A percentile compares a stretch with the other conserved stretches of the same genome.
Evolutionary conservation across 495 filamentous ascomycete genomes (phyloP).

Genomic region (Bacidia gigantensis): DNA sequence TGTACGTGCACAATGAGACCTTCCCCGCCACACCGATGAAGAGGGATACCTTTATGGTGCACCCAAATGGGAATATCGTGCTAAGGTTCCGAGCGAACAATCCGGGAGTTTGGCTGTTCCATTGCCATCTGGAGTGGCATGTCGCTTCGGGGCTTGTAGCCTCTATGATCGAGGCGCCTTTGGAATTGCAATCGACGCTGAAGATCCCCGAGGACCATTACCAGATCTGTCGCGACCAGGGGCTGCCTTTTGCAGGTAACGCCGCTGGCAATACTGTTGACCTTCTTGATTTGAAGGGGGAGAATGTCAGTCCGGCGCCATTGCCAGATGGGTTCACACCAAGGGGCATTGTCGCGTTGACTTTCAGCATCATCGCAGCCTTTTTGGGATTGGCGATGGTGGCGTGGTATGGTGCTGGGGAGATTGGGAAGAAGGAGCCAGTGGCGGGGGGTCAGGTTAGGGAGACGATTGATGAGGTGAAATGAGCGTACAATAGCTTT

Average conservation of each 20-base stretch:
- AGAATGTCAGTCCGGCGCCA: conserved; percentile 38
- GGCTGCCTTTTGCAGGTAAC: conserved; percentile 47
- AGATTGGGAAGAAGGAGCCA: conserved; percentile 10
- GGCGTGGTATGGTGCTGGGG: conserved; percentile 42
- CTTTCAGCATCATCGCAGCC: conserved; percentile 56
- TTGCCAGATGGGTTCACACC: conserved; percentile 61
- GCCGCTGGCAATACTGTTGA: conserved; percentile 58
- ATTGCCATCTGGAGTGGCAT: conserved; percentile 78
- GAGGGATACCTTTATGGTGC: conserved; percentile 44
- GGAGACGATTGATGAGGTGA: background rate
- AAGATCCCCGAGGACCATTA: conserved; percentile 50
- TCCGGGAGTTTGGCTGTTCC: conserved; percentile 68
- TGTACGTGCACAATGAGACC: conserved; percentile 28
- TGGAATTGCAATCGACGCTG: conserved; percentile 44
- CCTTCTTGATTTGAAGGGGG: conserved; percentile 49
- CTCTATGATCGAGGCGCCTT: conserved; percentile 57
- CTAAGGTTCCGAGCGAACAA: conserved; percentile 59
- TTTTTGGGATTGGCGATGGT: conserved; percentile 60
- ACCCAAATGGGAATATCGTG: conserved; percentile 44
- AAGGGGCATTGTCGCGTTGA: conserved; percentile 56
- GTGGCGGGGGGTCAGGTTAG: background rate
- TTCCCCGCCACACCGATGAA: conserved; percentile 38
- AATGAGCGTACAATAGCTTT: no score
- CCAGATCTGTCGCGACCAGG: conserved; percentile 40
- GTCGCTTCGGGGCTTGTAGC: conserved; percentile 57